Evolutionary conservation across 805 yeast genomes (phyloP).

Genomic region (Saccharomyces mikatae): DNA sequence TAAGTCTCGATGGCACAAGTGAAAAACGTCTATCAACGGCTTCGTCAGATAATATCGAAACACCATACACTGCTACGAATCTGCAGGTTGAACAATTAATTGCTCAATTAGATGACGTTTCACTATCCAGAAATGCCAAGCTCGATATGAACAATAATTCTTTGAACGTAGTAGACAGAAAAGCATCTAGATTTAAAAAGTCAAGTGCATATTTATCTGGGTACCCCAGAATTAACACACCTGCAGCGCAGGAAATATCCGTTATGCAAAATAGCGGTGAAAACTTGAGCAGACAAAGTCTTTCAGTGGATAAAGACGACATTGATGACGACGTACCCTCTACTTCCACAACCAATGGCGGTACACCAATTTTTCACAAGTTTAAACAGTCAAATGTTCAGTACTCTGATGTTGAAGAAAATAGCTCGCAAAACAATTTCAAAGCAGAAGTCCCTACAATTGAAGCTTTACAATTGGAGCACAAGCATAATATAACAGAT

Average conservation of each 20-base stretch:
- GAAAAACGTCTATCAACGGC: neutral
- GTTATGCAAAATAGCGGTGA: constrained; percentile 1
- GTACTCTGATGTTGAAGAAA: constrained; percentile 1
- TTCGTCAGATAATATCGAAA: constrained; percentile 1
- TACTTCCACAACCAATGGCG: constrained; percentile 8
- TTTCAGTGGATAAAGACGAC: neutral
- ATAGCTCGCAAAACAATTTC: neutral
- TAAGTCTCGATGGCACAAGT: neutral
- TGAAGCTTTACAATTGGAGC: constrained; percentile 6
- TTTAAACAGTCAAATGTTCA: constrained; percentile 6
- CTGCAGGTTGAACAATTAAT: constrained; percentile 25
- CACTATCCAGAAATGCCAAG: constrained; percentile 20
- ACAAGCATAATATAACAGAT: neutral
- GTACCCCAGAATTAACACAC: constrained; percentile 7
- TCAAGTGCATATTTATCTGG: constrained; percentile 32
- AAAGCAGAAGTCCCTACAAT: neutral
- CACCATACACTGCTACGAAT: constrained; percentile 14
- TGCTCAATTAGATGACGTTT: constrained; percentile 25
- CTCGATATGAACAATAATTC: neutral
- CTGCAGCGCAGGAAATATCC: constrained; percentile 4
- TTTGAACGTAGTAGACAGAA: neutral
- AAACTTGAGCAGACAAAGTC: neutral
- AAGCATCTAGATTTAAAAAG: constrained; percentile 13
- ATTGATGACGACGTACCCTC: neutral
- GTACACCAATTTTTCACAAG: constrained; percentile 21